These are phyloP conservation scores for Geosmithia morbida DNA, from an alignment of 2,329 filamentous ascomycete genomes.

Conservation along the genomic window DNA sequence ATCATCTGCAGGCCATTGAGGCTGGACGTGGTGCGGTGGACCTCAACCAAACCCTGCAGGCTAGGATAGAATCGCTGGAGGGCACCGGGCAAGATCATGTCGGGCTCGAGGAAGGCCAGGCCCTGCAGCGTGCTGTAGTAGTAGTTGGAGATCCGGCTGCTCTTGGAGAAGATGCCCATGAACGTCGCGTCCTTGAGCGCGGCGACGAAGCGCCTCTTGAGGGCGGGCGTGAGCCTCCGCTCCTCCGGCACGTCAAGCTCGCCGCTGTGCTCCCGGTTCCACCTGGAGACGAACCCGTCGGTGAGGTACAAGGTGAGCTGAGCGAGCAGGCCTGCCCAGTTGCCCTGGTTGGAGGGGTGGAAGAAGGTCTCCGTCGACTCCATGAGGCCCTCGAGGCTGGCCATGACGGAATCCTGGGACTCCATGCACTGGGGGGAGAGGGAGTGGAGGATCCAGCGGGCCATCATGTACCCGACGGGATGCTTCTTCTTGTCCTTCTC, in stretches of 20 bases:
- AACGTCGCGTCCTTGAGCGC: conserved; percentile 87
- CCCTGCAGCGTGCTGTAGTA: conserved; percentile 83
- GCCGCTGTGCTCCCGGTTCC: conserved; percentile 88
- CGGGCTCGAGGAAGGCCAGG: conserved; percentile 79
- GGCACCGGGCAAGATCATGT: conserved; percentile 82
- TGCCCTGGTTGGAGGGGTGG: conserved; percentile 89
- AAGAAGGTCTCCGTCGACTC: conserved; percentile 97
- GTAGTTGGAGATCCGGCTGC: conserved; percentile 78
- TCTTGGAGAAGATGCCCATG: conserved; percentile 97
- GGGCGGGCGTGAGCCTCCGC: conserved; percentile 60
- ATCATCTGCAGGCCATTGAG: conserved; percentile 85
- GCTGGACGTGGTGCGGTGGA: conserved; percentile 90
- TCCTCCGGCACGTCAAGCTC: conserved; percentile 79
- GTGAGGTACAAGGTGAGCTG: conserved; percentile 87
- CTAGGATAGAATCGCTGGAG: conserved; percentile 94
- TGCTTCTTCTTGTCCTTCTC: conserved; percentile 92
- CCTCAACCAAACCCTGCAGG: conserved; percentile 90
- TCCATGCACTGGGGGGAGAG: conserved; percentile 73
- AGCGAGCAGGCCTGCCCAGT: conserved; percentile 79
- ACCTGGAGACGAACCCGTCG: conserved; percentile 93
- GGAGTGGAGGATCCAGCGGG: conserved; percentile 85
- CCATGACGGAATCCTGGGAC: conserved; percentile 64
- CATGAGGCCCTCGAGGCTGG: conserved; percentile 78
- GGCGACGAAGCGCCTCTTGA: conserved; percentile 81
- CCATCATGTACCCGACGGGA: conserved; percentile 81